Evolutionary conservation across 1,139 yeast genomes (phyloP).

Genomic region (Hyphopichia wangnamkhiaoensis): DNA sequence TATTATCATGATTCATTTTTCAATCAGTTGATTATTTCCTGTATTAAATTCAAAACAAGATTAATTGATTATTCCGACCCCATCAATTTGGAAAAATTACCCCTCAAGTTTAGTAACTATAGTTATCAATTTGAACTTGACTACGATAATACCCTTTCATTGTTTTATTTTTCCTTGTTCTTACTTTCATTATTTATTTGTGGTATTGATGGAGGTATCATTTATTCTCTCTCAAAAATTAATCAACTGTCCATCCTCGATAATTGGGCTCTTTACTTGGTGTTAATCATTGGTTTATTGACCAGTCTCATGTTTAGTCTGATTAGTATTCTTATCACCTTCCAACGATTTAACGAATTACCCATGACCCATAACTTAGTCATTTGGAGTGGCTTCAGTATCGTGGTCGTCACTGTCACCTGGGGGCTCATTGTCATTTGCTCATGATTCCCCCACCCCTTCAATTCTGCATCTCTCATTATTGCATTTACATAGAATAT

Average conservation of each 20-base stretch:
- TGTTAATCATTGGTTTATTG: slow-evolving; percentile 35
- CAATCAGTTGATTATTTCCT: slow-evolving; percentile 13
- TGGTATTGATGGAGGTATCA: slow-evolving; percentile 47
- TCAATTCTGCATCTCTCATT: too few species aligned
- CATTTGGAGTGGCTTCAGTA: slow-evolving; percentile 31
- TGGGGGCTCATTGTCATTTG: slow-evolving; percentile 12
- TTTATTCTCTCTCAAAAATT: slow-evolving; percentile 31
- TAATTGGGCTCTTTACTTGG: slow-evolving; percentile 35
- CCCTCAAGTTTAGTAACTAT: slow-evolving; percentile 15
- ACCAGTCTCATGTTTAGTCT: slow-evolving; percentile 36
- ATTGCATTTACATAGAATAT: too few species aligned
- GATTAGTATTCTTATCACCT: slow-evolving; percentile 32
- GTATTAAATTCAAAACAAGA: slow-evolving; percentile 20
- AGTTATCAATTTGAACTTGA: slow-evolving; percentile 30
- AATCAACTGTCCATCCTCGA: slow-evolving; percentile 26
- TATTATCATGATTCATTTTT: not conserved
- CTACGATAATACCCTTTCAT: slow-evolving; percentile 39
- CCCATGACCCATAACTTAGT: slow-evolving; percentile 29
- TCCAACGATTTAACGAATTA: slow-evolving; percentile 27
- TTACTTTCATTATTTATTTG: slow-evolving; percentile 39
- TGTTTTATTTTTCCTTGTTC: slow-evolving; percentile 38
- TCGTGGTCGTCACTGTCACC: slow-evolving; percentile 28
- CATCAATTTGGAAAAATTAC: slow-evolving; percentile 1
- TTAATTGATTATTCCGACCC: not conserved
- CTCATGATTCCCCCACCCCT: not conserved